Evolutionary conservation across 306 rosid genomes (phyloP), one percentile per base, ranked within the genome.

Genomic region (Begonia masoniana): DNA sequence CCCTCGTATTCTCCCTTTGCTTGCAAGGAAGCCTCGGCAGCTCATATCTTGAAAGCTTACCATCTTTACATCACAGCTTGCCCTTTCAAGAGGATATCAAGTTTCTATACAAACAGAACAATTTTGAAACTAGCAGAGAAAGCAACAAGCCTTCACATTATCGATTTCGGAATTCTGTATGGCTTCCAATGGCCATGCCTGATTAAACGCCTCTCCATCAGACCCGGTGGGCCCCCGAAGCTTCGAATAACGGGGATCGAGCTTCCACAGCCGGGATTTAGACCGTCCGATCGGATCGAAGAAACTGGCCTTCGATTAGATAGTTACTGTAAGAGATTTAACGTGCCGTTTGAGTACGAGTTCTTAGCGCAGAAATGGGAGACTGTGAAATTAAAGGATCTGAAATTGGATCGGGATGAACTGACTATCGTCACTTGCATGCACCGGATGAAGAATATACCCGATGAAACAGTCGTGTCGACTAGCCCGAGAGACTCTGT

Each of bases 291-390:
- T 35, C 66, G 84, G 58, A 69, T 81, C 9, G 84, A 76, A 69
- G 96, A 87, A 62, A 87, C 84, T 2, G 96, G 96, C 5, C 78
- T 76, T 13, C 94, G 84, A 55, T 65, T 87, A 36, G 78, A 68
- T 26, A 83, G 60, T 39, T 83, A 87, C 63, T 87, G 94, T 39
- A 19, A 73, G 61, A 82, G 87, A 5, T 87, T 87, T 60, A 59
- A 74, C 7, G 91, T 87, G 43, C 84, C 94, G 39, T 83, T 87
- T 49, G 76, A 78, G 66, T 87, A 65, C 63, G 76, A 78, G 42
- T 84, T 82, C 36, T 67, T 87, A 49, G 74, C 73, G 13, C 67
- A 76, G 47, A 60, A 81, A 57, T 83, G 96, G 94, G 94, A 87
- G 52, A 68, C 91, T 62, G 71, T 87, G 63, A 64, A 48, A 57